Conservation (phyloP, 176 grass and related monocot genomes). For the Triticum urartu region DNA sequence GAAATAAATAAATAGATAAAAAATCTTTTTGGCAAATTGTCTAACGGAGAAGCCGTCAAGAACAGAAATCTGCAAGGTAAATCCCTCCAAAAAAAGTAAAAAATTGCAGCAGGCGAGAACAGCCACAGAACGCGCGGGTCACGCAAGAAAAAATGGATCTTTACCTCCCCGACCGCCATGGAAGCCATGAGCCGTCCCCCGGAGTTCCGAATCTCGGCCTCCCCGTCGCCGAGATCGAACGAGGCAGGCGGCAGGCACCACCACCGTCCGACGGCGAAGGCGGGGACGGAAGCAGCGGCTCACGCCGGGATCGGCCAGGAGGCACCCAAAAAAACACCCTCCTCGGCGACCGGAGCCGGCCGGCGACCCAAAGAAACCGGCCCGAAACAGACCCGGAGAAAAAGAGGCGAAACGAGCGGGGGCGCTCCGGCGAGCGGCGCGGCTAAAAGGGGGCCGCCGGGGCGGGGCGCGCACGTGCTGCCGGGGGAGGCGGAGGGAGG, state of each 20-base stretch:
- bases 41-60: not conserved
- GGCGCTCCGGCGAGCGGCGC: constrained; percentile 1
- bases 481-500: not conserved
- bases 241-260: not conserved
- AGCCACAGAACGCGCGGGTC: not conserved
- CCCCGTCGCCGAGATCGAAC: not conserved
- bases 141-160: not conserved
- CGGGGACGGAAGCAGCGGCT: not conserved
- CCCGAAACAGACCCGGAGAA: not conserved
- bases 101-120: not conserved
- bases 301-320: not conserved
- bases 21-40: not conserved
- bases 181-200: constrained; percentile 8
- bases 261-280: not conserved
- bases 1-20: not conserved
- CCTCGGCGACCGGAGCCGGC: not conserved
- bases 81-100: not conserved
- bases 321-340: not conserved
- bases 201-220: constrained; percentile 1
- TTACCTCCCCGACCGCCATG: constrained; percentile 37
- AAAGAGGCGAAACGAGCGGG: not conserved
- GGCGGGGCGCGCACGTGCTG: not conserved
- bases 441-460: not conserved
- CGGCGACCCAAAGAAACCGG: not conserved
- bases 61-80: not conserved